Percentiles rank a stretch among this genome's conserved stretches.
phyloP scores from a whole-genome alignment of 257 asterid species.

The Nicotiana tabacum region DNA sequence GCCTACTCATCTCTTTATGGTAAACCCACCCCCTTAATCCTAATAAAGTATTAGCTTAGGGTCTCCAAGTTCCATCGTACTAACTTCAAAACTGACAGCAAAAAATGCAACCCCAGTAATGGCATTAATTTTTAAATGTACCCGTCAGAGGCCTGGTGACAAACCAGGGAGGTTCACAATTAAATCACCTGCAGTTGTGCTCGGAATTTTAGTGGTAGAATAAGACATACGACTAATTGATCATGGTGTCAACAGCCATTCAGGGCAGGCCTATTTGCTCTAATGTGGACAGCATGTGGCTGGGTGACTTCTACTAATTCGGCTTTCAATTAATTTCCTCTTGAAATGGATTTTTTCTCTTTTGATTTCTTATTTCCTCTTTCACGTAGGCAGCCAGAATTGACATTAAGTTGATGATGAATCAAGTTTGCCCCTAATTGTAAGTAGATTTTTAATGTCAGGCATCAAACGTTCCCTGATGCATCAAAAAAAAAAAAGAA shows the following conservation, averaged over 20 bases:
- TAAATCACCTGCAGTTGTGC: not conserved
- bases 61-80: not conserved
- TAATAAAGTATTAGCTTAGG: not conserved
- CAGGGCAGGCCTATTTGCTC: not conserved
- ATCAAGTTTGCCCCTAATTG: not conserved
- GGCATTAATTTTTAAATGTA: not conserved
- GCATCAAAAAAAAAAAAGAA: not conserved
- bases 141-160: not conserved
- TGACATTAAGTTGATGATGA: not conserved
- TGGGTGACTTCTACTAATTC: not conserved
- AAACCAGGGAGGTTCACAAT: not conserved
- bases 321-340: not conserved
- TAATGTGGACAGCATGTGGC: not conserved
- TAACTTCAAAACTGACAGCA: not conserved
- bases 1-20: not conserved
- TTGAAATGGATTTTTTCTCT: not conserved
- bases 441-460: not conserved
- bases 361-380: not conserved
- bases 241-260: not conserved
- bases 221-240: not conserved
- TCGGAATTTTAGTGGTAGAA: not conserved
- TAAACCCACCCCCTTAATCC: not conserved
- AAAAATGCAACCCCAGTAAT: not conserved
- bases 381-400: not conserved
- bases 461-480: not conserved